Evolutionary conservation across 768 basidiomycete genomes (phyloP).

Genomic region (Pseudohyphozyma bogoriensis): DNA sequence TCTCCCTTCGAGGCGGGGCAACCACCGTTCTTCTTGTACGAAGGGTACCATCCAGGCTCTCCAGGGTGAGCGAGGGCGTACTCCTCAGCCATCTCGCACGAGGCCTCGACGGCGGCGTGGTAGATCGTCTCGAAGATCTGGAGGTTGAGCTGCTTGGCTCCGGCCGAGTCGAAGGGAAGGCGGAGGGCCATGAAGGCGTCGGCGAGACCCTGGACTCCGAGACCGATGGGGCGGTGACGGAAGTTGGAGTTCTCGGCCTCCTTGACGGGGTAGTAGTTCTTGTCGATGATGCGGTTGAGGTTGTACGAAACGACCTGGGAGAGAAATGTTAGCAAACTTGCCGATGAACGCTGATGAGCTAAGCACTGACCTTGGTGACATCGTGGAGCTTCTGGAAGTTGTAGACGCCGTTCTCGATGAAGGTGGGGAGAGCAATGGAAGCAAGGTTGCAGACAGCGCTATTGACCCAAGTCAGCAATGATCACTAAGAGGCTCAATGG

Average conservation of each 20-base stretch:
- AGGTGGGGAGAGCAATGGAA: constrained; percentile 87
- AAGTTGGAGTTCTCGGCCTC: constrained; percentile 88
- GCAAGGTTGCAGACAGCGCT: constrained; percentile 93
- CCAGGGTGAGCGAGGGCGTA: constrained; percentile 45
- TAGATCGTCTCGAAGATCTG: constrained; percentile 99
- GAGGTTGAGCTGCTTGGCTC: constrained; percentile 76
- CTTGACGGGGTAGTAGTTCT: constrained; percentile 89
- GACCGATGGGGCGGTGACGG: constrained; percentile 92
- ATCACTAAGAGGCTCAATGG: too few relatives aligned
- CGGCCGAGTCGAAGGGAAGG: constrained; percentile 85
- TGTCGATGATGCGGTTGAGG: constrained; percentile 85
- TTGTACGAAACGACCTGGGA: constrained; percentile 58
- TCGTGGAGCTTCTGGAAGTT: constrained; percentile 94
- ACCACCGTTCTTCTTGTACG: constrained; percentile 81
- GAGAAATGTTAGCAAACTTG: neutral
- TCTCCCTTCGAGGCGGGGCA: constrained; percentile 80
- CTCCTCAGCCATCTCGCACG: constrained; percentile 53
- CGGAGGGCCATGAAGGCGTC: constrained; percentile 96
- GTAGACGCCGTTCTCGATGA: constrained; percentile 55
- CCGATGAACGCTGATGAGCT: neutral
- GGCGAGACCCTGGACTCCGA: constrained; percentile 95
- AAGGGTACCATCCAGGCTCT: constrained; percentile 35
- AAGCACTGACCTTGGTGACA: constrained; percentile 62
- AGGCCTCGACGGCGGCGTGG: constrained; percentile 84
- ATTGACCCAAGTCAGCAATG: neutral